Evolutionary conservation across 2,329 filamentous ascomycete genomes (phyloP).

Genomic region (Bipolaris gigantea): DNA sequence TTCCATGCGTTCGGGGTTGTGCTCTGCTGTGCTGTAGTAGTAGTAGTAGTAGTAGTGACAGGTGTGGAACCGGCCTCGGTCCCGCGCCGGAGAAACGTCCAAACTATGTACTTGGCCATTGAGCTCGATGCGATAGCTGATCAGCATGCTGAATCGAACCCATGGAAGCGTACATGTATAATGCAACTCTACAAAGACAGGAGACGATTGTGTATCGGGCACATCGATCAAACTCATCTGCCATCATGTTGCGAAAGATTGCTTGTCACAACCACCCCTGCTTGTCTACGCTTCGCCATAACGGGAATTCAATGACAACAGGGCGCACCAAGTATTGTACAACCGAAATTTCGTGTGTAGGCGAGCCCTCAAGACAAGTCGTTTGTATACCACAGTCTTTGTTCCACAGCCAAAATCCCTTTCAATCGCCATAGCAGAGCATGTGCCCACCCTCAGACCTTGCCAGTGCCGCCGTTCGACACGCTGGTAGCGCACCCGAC

Average conservation of each 20-base stretch:
- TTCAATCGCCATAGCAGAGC: background rate
- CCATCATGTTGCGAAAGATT: background rate
- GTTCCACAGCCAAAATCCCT: background rate
- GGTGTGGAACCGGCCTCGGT: background rate
- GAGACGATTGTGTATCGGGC: background rate
- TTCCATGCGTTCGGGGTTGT: background rate
- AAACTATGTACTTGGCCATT: background rate
- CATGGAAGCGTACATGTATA: background rate
- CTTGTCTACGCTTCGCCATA: conserved; percentile 3
- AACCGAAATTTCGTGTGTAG: background rate
- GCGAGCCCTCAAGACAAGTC: background rate
- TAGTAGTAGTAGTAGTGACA: background rate
- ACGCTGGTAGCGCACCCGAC: background rate
- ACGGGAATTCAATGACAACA: conserved; percentile 3
- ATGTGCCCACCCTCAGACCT: conserved; percentile 29
- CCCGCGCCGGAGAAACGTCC: background rate
- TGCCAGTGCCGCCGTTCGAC: background rate
- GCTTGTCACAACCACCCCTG: background rate
- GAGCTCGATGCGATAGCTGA: background rate
- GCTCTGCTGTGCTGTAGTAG: background rate
- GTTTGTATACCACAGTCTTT: background rate
- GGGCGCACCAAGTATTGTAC: background rate
- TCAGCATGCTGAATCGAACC: background rate
- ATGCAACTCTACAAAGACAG: background rate
- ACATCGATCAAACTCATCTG: background rate